Evolutionary conservation across 1,284 basidiomycete species (phyloP), one percentile per base, ranked within the genome.

Genomic region (Cystobasidium slooffiae): DNA sequence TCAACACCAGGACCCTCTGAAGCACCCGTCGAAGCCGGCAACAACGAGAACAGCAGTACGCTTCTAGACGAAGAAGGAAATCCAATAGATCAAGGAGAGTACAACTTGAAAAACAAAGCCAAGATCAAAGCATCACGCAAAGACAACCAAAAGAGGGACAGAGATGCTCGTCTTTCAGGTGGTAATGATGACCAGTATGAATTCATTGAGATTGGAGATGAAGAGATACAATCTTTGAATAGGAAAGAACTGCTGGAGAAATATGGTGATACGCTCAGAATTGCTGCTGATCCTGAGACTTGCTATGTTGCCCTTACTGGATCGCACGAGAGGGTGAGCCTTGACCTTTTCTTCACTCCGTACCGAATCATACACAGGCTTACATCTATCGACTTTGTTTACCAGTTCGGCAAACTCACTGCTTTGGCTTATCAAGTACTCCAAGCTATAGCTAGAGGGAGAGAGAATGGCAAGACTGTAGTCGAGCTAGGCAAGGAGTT

Each of bases 401-500:
- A 24, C 12, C 75, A 94, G 91, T 88, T 89, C 59, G 83, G 89
- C 1, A 91, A 89, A 81, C 83, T 95, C 75, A 92, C 90, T 47
- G 88, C 90, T 0, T 90, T 91, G 86, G 89, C 93, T 2, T 95
- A 93, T 80, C 87, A 88, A n/a, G 88, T 89, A 2, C 85, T 96
- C n/a, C 92, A 94, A 81, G 85, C 93, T 64, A 88, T 96, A 78
- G 90, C 91, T 46, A 87, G 91, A 61, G 90, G 90, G 2, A 85
- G 93, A 74, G 89, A 91, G 75, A 83, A 86, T 18, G 93, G 93
- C 8, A 86, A 92, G 3, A 90, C 91, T 16, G 89, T 91, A 58
- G 87, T 92, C 12, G 87, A 91, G 51, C 85, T 96, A 12, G 91
- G 91, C 49, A 87, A 88, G 77, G 85, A 87, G 77, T 89, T 92